Percentiles rank a stretch among this genome's conserved stretches.
These are phyloP conservation scores for Volvariella volvacea DNA, from an alignment of 1,284 basidiomycete genomes.

Conservation along the genomic window DNA sequence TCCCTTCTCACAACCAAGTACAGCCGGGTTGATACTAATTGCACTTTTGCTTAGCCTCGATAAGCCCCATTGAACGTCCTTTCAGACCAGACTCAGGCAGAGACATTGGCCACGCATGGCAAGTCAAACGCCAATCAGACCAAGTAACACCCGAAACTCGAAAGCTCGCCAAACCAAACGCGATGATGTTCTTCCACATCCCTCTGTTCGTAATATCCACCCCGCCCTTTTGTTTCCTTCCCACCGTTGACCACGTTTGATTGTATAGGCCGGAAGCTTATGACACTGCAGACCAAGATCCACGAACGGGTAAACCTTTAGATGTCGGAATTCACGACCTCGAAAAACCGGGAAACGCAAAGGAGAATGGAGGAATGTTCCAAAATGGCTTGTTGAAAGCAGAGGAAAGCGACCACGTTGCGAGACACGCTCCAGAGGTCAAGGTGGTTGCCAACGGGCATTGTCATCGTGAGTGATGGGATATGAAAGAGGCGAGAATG, in stretches of 20 bases:
- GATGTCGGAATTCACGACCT: slow-evolving; percentile 60
- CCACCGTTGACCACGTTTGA: slow-evolving; percentile 5
- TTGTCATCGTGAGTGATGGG: slow-evolving; percentile 56
- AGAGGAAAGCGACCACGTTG: slow-evolving; percentile 55
- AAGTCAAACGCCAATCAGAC: slow-evolving; percentile 33
- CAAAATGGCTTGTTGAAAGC: slow-evolving; percentile 67
- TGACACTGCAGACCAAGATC: slow-evolving; percentile 49
- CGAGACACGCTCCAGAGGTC: slow-evolving; percentile 54
- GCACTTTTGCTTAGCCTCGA: too few species aligned
- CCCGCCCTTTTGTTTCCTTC: slow-evolving; percentile 1
- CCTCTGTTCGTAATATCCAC: slow-evolving; percentile 63
- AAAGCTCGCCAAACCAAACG: slow-evolving; percentile 83
- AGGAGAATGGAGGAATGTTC: slow-evolving; percentile 76
- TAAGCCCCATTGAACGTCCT: slow-evolving; percentile 71
- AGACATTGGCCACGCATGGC: slow-evolving; percentile 64
- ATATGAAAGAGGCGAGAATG: too few species aligned
- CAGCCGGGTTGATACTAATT: too few species aligned
- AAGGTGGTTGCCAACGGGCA: slow-evolving; percentile 87
- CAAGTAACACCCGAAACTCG: slow-evolving; percentile 49
- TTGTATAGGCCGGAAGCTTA: slow-evolving; percentile 54
- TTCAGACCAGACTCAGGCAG: slow-evolving; percentile 69
- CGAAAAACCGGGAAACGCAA: slow-evolving; percentile 59
- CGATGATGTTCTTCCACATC: slow-evolving; percentile 94
- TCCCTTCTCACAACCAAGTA: too few species aligned
- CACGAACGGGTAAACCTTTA: slow-evolving; percentile 47